Evolutionary conservation across 805 yeast species (phyloP).

Genomic region (Starmerella roubikii): DNA sequence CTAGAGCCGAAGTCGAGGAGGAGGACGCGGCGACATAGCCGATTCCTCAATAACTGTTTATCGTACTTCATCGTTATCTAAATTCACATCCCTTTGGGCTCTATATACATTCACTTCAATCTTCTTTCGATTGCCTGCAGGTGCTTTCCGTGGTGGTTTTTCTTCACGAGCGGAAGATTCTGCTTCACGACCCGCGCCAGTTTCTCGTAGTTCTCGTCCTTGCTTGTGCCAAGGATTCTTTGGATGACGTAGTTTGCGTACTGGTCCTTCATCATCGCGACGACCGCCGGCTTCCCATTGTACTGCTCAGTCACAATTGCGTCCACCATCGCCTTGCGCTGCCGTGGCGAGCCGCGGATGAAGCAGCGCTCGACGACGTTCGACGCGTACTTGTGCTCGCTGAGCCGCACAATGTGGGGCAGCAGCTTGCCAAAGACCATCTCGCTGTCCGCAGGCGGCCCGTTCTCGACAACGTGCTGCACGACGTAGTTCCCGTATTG

Average conservation of each 20-base stretch:
- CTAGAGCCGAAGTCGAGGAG: too few relatives aligned
- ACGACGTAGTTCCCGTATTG: constrained; percentile 97
- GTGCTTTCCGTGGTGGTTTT: constrained; percentile 64
- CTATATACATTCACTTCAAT: too few relatives aligned
- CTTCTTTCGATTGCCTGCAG: constrained; percentile 66
- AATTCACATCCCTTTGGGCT: too few relatives aligned
- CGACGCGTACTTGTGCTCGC: constrained; percentile 95
- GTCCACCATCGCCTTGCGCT: constrained; percentile 48
- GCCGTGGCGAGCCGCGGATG: constrained; percentile 49
- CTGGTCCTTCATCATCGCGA: constrained; percentile 93
- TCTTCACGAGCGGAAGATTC: constrained; percentile 60
- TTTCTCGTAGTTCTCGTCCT: constrained; percentile 51
- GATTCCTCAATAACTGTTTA: too few relatives aligned
- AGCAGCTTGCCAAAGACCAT: constrained; percentile 54
- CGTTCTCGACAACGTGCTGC: constrained; percentile 84
- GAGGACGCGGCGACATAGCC: too few relatives aligned
- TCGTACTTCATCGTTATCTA: too few relatives aligned
- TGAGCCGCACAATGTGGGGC: constrained; percentile 60
- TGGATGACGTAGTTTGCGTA: constrained; percentile 96
- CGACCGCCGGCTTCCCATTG: constrained; percentile 38
- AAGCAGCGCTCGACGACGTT: constrained; percentile 95
- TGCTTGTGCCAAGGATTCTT: constrained; percentile 73
- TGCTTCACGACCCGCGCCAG: constrained; percentile 67
- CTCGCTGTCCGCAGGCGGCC: constrained; percentile 43
- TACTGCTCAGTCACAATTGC: constrained; percentile 34